Base-by-base conservation (phyloP, 2,329 filamentous ascomycete genomes). In the Pestalotiopsis sp. region DNA sequence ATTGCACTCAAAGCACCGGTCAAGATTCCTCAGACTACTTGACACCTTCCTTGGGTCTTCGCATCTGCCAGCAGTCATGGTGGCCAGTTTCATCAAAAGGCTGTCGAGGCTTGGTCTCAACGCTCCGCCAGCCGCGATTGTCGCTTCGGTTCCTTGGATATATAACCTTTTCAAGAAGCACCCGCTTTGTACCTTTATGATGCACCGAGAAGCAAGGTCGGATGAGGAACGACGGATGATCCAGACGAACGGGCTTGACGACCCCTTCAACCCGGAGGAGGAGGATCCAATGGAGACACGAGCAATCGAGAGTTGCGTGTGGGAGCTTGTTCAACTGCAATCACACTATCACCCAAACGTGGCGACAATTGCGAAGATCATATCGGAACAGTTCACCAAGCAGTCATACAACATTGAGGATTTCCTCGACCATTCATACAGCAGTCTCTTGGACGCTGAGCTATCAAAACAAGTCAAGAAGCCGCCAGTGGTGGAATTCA, bases 331-430 rank as follows among this genome's bases (percentile, higher is more conserved):
- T 70, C 94, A 94, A 69, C 84, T 98, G 68, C 94, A 97, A 79
- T 91, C 90, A 0, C 97, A 99, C 80, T 98, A 97, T 80, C 96
- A 99, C 78, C 96, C 97, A 14, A 99, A 98, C 74, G 94, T 99
- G 27, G 95, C 95, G 0, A 96, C 95, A 2, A 90, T 99, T 73
- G 92, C 94, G 59, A 96, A 94, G 81, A 97, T 99, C 72, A 90
- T 99, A 68, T 93, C 93, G 2, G 94, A 98, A 81, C 96, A 98
- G 79, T 99, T 98, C 79, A 99, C 96, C 2, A 99, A 99, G 83
- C 91, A 94, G 73, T 88, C 92, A 2, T 99, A 98, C 81, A 96
- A 94, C 74, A 83, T 98, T n/a, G 96, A 99, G 78, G 96, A 99
- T 78, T 99, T 99, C 81, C 83, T 98, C 62, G 96, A 99, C 77